Evolutionary conservation across 78 protist species (phyloP), one percentile per base, ranked within the genome.

Genomic region (Capsaspora owczarzaki): DNA sequence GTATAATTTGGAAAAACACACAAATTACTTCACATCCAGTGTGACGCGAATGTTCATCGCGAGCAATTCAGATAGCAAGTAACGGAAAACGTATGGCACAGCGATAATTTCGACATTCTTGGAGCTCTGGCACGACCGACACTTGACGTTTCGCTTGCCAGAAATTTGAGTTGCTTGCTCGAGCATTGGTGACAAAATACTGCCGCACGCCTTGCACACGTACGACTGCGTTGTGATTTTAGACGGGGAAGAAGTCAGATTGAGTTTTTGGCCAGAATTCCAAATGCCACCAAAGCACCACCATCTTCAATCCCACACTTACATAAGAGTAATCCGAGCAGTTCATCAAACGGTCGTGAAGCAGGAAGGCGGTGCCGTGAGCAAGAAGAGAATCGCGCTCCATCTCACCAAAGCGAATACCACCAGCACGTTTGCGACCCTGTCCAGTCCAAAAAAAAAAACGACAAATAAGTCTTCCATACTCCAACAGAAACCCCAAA

Each of bases 381-480:
- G 97, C 94, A 8, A 97, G 61, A 51, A 98, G 68, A 6, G 97
- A 82, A 44, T 98, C 99, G 40, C 99, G 96, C 85, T 98, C 99
- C 99, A 98, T 98, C 83, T 98, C 99, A 29, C 99, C 99, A 14
- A 97, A 92, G n/a, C 99, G 98, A 42, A 98, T 92, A 51, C 99
- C 98, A 70, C 93, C 93, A 23, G 88, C 88, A 4, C 46, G 31
- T 77, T 95, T 92, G 42, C 95, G 79, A 25, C 94, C 94, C 70
- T 86, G 51, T 49, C 12, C 8, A 33, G 2, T n/a, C 6, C 35
- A 49, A 27, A 4, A 61, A 61, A 1, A 61, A 2, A 53, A 37
- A 37, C 37, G n/a, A 27, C n/a, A 61, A 61, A 16, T 25, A 5
- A 20, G 16, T n/a, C n/a, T n/a, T n/a, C n/a, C n/a, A n/a, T n/a